Evolutionary conservation across 306 rosid genomes (phyloP), one percentile per base, ranked within the genome.

Genomic region (Sesbania bispinosa): DNA sequence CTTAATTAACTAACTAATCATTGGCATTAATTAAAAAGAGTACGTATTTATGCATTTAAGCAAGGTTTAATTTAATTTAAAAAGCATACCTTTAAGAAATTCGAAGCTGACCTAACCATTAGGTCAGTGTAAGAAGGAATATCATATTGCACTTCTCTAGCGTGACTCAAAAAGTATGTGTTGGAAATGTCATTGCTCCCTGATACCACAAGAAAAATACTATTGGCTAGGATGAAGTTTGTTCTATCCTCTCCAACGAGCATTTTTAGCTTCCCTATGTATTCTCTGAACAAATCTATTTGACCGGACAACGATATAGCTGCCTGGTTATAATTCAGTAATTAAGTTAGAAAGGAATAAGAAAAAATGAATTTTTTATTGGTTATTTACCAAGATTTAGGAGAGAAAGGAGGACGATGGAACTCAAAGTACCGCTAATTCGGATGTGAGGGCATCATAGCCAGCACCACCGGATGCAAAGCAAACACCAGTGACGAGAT

Each of bases 381-480:
- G 39, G 30, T 20, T 51, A 26, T 0, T 19, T 13, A 43, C 46
- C 11, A 62, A 39, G 32, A 14, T 36, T 18, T 20, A 14, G 18
- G 51, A 35, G 55, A 19, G 4, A 21, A 29, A 35, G 39, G 16
- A 63, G 18, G 39, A 39, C 0, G 20, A 62, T 13, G 33, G 1
- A 51, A 52, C 4, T 20, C 2, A 14, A 14, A 27, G 18, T 82
- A 90, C 97, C 81, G 18, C 84, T 32, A 74, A 0, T 61, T 67
- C 2, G 35, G 96, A 79, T 21, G 96, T 91, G 67, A 79, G 58
- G 14, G 96, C 87, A 63, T 91, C 97, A 14, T 21, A 87, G 4
- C 97, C 96, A 0, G 96, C n/a, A 41, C 90, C 97, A 45, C 96
- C 89, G 0, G 96, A 91, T 47, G 97, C 96, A 55, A 91, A 91